Evolutionary conservation across 2,329 filamentous ascomycete species (phyloP).

Genomic region (Neofusicoccum laricinum): DNA sequence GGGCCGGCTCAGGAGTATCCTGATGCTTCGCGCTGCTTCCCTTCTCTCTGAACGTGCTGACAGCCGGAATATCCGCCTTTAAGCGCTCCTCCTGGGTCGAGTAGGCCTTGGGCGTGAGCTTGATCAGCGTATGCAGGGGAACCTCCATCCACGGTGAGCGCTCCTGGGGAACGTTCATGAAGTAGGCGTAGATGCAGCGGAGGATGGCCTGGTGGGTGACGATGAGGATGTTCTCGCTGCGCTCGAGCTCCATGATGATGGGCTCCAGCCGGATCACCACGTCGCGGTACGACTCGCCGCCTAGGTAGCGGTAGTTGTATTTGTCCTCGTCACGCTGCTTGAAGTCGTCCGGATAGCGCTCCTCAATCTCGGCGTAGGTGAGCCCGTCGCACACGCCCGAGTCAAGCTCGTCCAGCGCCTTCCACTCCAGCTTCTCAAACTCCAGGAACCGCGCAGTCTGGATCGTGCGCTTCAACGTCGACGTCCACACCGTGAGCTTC

Average conservation of each 20-base stretch:
- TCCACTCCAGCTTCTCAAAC: constrained; percentile 97
- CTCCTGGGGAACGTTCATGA: constrained; percentile 94
- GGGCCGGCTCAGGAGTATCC: background rate
- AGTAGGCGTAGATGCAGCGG: constrained; percentile 97
- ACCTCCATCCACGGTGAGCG: constrained; percentile 98
- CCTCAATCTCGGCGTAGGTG: constrained; percentile 92
- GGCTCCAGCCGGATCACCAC: constrained; percentile 96
- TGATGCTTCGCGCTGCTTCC: constrained; percentile 44
- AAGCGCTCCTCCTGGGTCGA: constrained; percentile 86
- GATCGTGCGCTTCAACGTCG: constrained; percentile 79
- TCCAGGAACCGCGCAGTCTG: constrained; percentile 84
- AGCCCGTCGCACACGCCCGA: constrained; percentile 94
- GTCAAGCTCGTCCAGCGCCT: constrained; percentile 95
- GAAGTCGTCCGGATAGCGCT: constrained; percentile 91
- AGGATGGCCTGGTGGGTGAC: constrained; percentile 97
- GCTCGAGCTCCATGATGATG: constrained; percentile 98
- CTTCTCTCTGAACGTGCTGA: constrained; percentile 94
- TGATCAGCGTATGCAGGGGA: constrained; percentile 92
- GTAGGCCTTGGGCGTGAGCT: constrained; percentile 91
- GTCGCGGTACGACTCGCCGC: constrained; percentile 92
- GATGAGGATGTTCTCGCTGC: constrained; percentile 94
- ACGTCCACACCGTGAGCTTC: constrained; percentile 71
- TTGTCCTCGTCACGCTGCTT: constrained; percentile 95
- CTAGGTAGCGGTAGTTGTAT: constrained; percentile 98
- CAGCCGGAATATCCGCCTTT: constrained; percentile 88